Percentiles rank a stretch among this genome's conserved stretches.
phyloP scores from a whole-genome alignment of 768 basidiomycete species.

The Pleurotus ostreatus region DNA sequence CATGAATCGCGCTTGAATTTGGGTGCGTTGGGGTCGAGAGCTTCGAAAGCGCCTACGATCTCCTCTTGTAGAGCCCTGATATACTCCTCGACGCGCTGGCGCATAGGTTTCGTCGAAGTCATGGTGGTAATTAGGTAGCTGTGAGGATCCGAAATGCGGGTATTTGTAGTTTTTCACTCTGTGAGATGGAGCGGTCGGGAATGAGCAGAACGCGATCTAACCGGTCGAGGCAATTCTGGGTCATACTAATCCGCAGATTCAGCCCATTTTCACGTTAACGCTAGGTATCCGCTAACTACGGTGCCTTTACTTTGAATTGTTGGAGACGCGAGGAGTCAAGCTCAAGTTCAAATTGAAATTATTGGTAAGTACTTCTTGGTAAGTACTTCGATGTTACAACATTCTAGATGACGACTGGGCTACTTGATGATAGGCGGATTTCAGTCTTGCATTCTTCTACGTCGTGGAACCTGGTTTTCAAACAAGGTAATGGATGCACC shows the following conservation, averaged over 20 bases:
- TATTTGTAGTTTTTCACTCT: neutral
- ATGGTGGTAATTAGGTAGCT: neutral
- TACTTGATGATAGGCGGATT: too few relatives aligned
- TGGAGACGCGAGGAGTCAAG: too few relatives aligned
- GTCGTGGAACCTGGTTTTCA: too few relatives aligned
- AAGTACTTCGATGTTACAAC: too few relatives aligned
- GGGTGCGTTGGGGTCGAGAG: slow-evolving; percentile 67
- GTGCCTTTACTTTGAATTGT: too few relatives aligned
- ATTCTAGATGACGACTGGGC: too few relatives aligned
- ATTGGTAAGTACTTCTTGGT: too few relatives aligned
- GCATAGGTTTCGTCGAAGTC: slow-evolving; percentile 47
- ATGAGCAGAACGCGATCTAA: neutral
- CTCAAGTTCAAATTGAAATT: too few relatives aligned
- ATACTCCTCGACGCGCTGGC: slow-evolving; percentile 72
- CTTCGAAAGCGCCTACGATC: slow-evolving; percentile 76
- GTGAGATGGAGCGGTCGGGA: slow-evolving; percentile 6
- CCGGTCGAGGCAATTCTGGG: slow-evolving; percentile 1
- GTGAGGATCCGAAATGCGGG: neutral
- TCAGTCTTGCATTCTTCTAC: too few relatives aligned
- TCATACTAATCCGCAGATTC: neutral
- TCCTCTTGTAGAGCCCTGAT: slow-evolving; percentile 72
- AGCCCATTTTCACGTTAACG: too few relatives aligned
- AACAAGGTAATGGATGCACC: too few relatives aligned
- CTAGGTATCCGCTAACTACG: too few relatives aligned
- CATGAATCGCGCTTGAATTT: slow-evolving; percentile 80